phyloP scores from a whole-genome alignment of 148 eudicot genomes.

The Camellia granthamiana region DNA sequence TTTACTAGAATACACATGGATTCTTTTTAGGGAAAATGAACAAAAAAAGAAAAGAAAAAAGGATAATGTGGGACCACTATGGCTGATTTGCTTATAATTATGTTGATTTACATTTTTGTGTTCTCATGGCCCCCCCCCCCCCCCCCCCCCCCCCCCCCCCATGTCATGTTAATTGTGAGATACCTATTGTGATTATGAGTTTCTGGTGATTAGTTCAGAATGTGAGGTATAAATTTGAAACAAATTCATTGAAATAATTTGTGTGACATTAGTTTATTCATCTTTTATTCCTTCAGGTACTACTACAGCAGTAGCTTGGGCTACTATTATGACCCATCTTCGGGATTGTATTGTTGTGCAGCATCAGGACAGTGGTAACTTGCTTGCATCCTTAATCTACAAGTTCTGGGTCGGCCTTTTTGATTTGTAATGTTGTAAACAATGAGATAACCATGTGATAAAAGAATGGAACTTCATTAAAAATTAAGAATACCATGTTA shows the following conservation, averaged over 20 bases:
- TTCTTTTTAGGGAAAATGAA: not conserved
- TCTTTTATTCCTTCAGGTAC: constrained; percentile 47
- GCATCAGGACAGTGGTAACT: constrained; percentile 79
- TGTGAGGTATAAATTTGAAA: not conserved
- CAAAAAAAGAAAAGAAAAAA: not conserved
- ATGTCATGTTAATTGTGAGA: not conserved
- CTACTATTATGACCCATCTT: constrained; percentile 83
- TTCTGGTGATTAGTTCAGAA: not conserved
- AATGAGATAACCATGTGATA: not conserved
- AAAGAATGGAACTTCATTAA: not conserved
- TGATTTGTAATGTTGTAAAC: not conserved
- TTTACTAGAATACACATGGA: not conserved
- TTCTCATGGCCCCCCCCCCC: not conserved
- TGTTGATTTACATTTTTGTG: not conserved
- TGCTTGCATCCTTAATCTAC: not conserved
- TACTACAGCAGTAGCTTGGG: constrained; percentile 92
- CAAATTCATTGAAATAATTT: not conserved
- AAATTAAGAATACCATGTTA: too few species aligned
- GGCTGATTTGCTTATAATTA: constrained; percentile 8
- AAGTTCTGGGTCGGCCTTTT: not conserved
- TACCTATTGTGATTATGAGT: not conserved
- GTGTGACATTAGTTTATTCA: not conserved
- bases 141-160: not conserved
- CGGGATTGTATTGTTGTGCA: constrained; percentile 69
- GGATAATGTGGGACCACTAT: not conserved